A percentile compares a stretch with the other conserved stretches of the same genome.
Evolutionary conservation across 208 protist species (phyloP).

Genomic region (Sergeia podlipaevii): DNA sequence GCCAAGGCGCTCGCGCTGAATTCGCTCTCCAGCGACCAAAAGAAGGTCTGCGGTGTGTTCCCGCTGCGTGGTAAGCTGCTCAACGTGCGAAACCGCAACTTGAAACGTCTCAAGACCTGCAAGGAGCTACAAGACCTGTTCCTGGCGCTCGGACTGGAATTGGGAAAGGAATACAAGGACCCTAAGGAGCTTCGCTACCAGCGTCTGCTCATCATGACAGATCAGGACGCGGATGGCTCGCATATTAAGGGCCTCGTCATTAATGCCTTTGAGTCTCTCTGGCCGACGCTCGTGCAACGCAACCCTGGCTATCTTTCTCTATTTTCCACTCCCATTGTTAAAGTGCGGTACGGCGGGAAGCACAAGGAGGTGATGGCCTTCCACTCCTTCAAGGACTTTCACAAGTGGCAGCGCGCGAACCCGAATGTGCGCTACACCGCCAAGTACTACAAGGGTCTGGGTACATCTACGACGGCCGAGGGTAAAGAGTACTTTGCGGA

Average conservation of each 20-base stretch:
- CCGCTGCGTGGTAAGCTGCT: slow-evolving; percentile 97
- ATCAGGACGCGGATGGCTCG: slow-evolving; percentile 99
- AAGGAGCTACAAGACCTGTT: slow-evolving; percentile 93
- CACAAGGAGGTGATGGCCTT: slow-evolving; percentile 88
- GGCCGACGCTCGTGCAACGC: slow-evolving; percentile 95
- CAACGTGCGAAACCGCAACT: slow-evolving; percentile 95
- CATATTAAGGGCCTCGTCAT: slow-evolving; percentile 99
- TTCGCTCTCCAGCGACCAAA: slow-evolving; percentile 95
- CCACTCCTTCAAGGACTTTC: slow-evolving; percentile 98
- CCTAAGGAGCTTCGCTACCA: slow-evolving; percentile 97
- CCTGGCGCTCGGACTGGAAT: slow-evolving; percentile 70
- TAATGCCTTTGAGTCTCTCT: slow-evolving; percentile 99
- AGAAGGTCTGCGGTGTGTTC: slow-evolving; percentile 97
- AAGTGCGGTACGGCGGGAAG: slow-evolving; percentile 86
- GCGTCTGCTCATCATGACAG: slow-evolving; percentile 99
- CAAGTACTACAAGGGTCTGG: slow-evolving; percentile 99
- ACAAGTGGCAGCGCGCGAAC: slow-evolving; percentile 91
- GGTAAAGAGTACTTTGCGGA: slow-evolving; percentile 99
- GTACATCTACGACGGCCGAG: slow-evolving; percentile 96
- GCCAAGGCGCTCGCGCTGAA: slow-evolving; percentile 97
- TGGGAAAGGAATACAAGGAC: slow-evolving; percentile 74
- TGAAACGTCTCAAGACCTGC: slow-evolving; percentile 91
- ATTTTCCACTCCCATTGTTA: slow-evolving; percentile 99
- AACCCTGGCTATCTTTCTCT: slow-evolving; percentile 86
- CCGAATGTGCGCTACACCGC: slow-evolving; percentile 59